Percentiles rank a stretch among this genome's conserved stretches.
phyloP scores from a whole-genome alignment of 441 rosid genomes.

The Capsella rubella region DNA sequence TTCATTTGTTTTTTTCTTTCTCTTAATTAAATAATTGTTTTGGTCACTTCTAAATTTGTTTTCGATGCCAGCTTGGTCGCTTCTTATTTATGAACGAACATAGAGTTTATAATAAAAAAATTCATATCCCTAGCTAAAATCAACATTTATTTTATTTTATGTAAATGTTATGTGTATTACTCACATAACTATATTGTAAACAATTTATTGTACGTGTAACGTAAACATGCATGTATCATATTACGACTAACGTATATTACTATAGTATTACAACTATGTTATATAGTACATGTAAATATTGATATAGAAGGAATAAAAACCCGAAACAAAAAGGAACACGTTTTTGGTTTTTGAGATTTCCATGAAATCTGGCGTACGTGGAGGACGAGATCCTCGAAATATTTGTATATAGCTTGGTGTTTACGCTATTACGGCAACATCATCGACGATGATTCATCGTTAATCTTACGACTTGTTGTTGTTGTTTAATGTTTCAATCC shows the following conservation, averaged over 20 bases:
- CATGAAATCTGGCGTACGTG: slow-evolving; percentile 45
- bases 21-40: neutral
- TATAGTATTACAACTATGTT: neutral
- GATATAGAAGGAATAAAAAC: neutral
- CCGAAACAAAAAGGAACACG: slow-evolving; percentile 6
- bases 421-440: slow-evolving; percentile 38
- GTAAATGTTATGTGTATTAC: neutral
- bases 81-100: neutral
- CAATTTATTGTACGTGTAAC: neutral
- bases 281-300: neutral
- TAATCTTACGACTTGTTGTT: slow-evolving; percentile 37
- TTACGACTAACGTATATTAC: slow-evolving; percentile 4
- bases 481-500: slow-evolving; percentile 31
- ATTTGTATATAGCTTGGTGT: slow-evolving; percentile 33
- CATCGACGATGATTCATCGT: slow-evolving; percentile 19
- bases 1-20: neutral
- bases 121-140: neutral
- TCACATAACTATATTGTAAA: neutral
- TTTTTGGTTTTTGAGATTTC: slow-evolving; percentile 6
- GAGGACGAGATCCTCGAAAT: slow-evolving; percentile 38
- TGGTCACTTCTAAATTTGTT: neutral
- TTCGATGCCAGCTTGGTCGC: slow-evolving; percentile 21
- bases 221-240: neutral
- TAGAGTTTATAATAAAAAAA: too few species aligned
- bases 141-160: neutral